Evolutionary conservation across 2,329 filamentous ascomycete species (phyloP).

Genomic region (Stagonosporopsis rhizophila): DNA sequence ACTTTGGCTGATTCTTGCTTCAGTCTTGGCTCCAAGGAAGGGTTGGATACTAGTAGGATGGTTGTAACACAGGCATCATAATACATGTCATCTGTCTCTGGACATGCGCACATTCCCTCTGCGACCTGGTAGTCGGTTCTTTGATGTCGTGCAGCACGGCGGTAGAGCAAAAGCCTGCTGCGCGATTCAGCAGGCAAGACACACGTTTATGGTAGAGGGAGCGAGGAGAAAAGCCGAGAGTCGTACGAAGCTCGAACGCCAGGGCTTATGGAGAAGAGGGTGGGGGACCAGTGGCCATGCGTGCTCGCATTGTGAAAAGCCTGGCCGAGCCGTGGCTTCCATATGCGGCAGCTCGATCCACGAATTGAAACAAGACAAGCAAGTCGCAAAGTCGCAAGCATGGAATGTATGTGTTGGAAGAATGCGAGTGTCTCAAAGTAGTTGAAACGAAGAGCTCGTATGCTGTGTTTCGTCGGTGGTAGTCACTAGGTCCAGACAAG

Average conservation of each 20-base stretch:
- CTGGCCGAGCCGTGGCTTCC: constrained; percentile 1
- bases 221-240: background rate
- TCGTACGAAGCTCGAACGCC: constrained; percentile 3
- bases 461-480: constrained; percentile 14
- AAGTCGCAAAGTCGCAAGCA: background rate
- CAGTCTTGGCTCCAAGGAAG: too few species aligned
- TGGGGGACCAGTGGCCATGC: constrained; percentile 15
- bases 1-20: too few species aligned
- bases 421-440: constrained; percentile 11
- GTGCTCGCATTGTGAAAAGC: constrained; percentile 4
- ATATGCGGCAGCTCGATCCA: constrained; percentile 1
- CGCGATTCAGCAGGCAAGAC: background rate
- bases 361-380: constrained; percentile 1
- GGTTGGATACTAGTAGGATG: too few species aligned
- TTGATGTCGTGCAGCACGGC: constrained; percentile 8
- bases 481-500: constrained; percentile 16
- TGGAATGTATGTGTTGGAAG: background rate
- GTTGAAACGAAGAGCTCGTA: constrained; percentile 8
- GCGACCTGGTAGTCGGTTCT: constrained; percentile 15
- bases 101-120: constrained; percentile 1
- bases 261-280: constrained; percentile 3
- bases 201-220: background rate
- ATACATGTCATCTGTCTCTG: background rate
- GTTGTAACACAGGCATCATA: background rate
- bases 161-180: background rate